phyloP scores from a whole-genome alignment of 1,284 basidiomycete genomes.

The Irpex sp. region DNA sequence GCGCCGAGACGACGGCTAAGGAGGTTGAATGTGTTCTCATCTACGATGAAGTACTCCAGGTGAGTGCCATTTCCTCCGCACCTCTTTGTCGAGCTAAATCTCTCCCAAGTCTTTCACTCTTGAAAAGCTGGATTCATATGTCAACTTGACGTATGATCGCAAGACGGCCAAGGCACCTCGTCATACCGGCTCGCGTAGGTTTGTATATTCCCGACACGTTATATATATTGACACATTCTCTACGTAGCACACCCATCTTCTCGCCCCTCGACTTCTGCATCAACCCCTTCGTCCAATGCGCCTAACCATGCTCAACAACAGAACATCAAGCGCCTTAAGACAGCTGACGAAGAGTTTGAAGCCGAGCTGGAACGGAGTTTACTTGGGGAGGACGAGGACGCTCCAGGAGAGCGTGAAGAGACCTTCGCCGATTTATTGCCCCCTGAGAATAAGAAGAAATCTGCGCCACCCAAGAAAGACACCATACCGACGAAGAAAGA shows the following conservation, averaged over 20 bases:
- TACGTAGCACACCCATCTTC: constrained; percentile 16
- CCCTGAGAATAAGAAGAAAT: constrained; percentile 10
- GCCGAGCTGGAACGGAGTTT: constrained; percentile 27
- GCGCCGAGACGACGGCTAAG: constrained; percentile 52
- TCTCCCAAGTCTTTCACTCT: constrained; percentile 51
- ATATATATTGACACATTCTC: not conserved
- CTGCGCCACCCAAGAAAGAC: constrained; percentile 14
- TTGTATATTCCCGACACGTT: not conserved
- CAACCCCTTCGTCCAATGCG: constrained; percentile 14
- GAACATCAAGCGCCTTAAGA: not conserved
- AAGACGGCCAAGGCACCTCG: constrained; percentile 35
- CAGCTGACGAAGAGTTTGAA: constrained; percentile 27
- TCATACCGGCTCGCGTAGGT: constrained; percentile 44
- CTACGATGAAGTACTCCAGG: constrained; percentile 68
- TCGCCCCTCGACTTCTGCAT: constrained; percentile 16
- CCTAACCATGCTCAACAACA: constrained; percentile 7
- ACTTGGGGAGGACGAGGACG: constrained; percentile 32
- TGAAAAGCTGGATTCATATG: constrained; percentile 68
- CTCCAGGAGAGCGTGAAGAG: constrained; percentile 42
- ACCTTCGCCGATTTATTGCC: constrained; percentile 29
- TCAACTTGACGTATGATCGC: constrained; percentile 50
- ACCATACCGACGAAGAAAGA: not conserved
- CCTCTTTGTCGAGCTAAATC: not conserved
- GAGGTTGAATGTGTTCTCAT: constrained; percentile 74
- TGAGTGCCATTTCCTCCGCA: constrained; percentile 20